These are phyloP conservation scores for Syncephalastrum racemosum DNA, from an alignment of 371 early-diverging fungal species.

Conservation along the genomic window DNA sequence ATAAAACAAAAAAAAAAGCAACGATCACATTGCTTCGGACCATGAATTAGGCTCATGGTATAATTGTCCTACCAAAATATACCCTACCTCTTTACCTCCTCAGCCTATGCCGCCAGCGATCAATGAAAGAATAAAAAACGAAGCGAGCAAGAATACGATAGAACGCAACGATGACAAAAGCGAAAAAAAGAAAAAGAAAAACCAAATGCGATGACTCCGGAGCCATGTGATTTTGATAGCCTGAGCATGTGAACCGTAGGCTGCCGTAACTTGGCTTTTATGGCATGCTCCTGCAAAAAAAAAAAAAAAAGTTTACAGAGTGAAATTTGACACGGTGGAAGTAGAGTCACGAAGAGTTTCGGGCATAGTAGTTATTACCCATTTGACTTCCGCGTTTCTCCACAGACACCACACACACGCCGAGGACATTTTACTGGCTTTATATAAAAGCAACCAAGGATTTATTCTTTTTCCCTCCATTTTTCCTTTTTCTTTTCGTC, in stretches of 20 bases:
- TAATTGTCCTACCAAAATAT: slow-evolving; percentile 6
- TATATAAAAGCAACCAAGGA: too few relatives aligned
- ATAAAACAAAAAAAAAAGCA: too few relatives aligned
- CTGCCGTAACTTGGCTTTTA: too few relatives aligned
- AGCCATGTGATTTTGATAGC: slow-evolving; percentile 7
- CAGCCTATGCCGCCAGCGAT: too few relatives aligned
- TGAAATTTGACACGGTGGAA: slow-evolving; percentile 8
- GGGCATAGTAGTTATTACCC: slow-evolving; percentile 2
- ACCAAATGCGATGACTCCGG: slow-evolving; percentile 4
- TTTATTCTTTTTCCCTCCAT: background rate
- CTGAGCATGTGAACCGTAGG: background rate
- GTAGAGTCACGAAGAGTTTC: slow-evolving; percentile 2
- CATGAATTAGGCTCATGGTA: background rate
- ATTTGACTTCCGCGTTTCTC: slow-evolving; percentile 9
- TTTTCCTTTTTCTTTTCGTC: slow-evolving; percentile 4
- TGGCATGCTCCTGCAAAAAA: background rate
- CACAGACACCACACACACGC: slow-evolving; percentile 1
- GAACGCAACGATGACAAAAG: too few relatives aligned
- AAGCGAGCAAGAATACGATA: too few relatives aligned
- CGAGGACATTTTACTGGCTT: too few relatives aligned
- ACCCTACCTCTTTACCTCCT: background rate
- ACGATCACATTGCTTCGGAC: too few relatives aligned
- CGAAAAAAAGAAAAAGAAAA: background rate
- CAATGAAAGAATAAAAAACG: too few relatives aligned
- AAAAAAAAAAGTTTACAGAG: slow-evolving; percentile 8